Conservation (phyloP, 306 rosid species). For the Castanospermum australe region DNA sequence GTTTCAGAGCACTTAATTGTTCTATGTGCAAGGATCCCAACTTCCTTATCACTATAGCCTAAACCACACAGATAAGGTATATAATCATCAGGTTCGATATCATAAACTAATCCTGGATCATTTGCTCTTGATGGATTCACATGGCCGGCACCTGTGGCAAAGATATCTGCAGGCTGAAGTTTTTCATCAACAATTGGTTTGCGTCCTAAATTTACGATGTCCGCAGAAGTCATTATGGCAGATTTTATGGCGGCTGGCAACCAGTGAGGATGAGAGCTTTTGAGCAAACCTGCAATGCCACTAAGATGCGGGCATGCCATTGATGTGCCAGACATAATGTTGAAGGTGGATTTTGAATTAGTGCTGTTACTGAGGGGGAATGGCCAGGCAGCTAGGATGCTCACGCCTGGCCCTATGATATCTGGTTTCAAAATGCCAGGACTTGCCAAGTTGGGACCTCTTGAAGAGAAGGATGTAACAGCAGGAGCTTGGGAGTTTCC, state of each 20-base stretch:
- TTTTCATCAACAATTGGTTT: constrained; percentile 53
- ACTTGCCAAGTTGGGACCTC: constrained; percentile 69
- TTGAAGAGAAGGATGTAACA: constrained; percentile 66
- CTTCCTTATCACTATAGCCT: constrained; percentile 49
- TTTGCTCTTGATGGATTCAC: constrained; percentile 73
- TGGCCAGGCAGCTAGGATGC: constrained; percentile 74
- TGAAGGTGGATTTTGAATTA: constrained; percentile 48
- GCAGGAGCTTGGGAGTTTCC: constrained; percentile 52
- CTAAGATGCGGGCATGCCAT: constrained; percentile 90
- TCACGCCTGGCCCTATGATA: constrained; percentile 62
- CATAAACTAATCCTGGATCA: constrained; percentile 71
- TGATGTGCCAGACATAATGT: constrained; percentile 72
- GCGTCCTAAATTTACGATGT: constrained; percentile 20
- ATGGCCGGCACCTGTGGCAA: constrained; percentile 77
- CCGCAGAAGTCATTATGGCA: constrained; percentile 74
- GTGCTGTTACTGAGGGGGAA: constrained; percentile 47
- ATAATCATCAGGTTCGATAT: constrained; percentile 65
- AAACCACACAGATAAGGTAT: constrained; percentile 74
- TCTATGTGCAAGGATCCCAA: constrained; percentile 48
- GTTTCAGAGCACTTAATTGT: constrained; percentile 47
- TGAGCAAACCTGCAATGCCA: constrained; percentile 76
- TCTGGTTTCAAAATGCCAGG: constrained; percentile 85
- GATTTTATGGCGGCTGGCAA: constrained; percentile 85
- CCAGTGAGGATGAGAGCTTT: constrained; percentile 76
- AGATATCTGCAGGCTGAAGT: constrained; percentile 52